phyloP scores from a whole-genome alignment of 306 rosid species.

The Castanospermum australe region DNA sequence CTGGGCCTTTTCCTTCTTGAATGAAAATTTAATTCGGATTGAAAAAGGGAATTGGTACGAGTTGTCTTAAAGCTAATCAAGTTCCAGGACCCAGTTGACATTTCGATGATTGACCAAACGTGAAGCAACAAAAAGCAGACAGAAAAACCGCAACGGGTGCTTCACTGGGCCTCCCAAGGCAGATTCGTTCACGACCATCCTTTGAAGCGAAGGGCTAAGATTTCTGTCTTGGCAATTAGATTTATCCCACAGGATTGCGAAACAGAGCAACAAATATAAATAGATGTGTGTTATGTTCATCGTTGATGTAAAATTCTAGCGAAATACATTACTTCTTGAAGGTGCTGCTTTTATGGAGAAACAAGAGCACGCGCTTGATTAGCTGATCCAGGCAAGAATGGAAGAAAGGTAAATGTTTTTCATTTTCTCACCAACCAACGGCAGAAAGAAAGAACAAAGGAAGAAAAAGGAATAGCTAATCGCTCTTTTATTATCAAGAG shows the following conservation, averaged over 20 bases:
- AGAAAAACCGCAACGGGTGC: neutral
- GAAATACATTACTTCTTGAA: neutral
- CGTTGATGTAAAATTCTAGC: neutral
- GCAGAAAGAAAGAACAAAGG: neutral
- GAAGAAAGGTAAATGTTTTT: neutral
- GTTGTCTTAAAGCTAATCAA: neutral
- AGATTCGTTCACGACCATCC: neutral
- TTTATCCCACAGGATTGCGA: constrained; percentile 6
- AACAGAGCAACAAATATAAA: constrained; percentile 14
- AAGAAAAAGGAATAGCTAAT: neutral
- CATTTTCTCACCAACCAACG: constrained; percentile 1
- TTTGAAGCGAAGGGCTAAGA: neutral
- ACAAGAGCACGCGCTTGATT: neutral
- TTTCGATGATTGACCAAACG: constrained; percentile 17
- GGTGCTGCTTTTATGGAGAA: neutral
- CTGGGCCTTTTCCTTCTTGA: neutral
- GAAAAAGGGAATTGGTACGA: neutral
- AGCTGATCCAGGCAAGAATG: neutral
- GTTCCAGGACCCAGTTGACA: neutral
- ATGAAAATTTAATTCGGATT: neutral
- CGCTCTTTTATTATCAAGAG: neutral
- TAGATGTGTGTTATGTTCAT: neutral
- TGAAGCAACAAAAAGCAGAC: constrained; percentile 22
- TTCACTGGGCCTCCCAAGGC: neutral
- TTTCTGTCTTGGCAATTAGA: neutral